A percentile compares a stretch with the other conserved stretches of the same genome.
These are phyloP conservation scores for Auxenochlorella pyrenoidosa DNA, from an alignment of 139 green algal species.

Conservation along the genomic window DNA sequence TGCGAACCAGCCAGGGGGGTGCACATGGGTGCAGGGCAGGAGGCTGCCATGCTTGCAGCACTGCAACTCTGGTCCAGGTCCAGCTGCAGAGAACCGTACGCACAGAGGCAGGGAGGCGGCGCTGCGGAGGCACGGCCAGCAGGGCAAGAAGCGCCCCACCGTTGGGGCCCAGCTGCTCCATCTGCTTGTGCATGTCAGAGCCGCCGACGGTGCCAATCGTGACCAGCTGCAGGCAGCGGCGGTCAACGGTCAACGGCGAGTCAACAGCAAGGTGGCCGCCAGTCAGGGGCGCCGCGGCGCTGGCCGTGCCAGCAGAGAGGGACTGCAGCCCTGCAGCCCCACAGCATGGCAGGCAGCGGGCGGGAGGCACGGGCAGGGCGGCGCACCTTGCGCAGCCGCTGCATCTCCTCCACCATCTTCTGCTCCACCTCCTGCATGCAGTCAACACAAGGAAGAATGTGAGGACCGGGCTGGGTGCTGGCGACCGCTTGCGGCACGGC, in stretches of 20 bases:
- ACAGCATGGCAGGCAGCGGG: neutral
- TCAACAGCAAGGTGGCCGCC: too few species aligned
- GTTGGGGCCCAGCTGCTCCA: conserved; percentile 93
- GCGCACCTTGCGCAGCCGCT: conserved; percentile 87
- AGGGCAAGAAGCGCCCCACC: conserved; percentile 52
- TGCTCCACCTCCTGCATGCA: conserved; percentile 54
- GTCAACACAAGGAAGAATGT: neutral
- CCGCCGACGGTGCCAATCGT: conserved; percentile 97
- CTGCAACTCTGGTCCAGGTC: neutral
- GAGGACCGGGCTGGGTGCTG: neutral
- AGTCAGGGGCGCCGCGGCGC: too few species aligned
- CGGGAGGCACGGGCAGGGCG: too few species aligned
- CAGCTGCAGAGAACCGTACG: too few species aligned
- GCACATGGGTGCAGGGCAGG: too few species aligned
- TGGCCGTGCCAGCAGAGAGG: neutral
- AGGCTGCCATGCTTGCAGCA: neutral
- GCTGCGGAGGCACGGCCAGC: neutral
- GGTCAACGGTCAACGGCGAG: too few species aligned
- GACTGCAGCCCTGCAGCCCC: too few species aligned
- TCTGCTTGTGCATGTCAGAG: conserved; percentile 96
- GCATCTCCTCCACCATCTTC: conserved; percentile 81
- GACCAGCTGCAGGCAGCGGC: conserved; percentile 65
- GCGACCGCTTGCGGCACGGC: too few species aligned
- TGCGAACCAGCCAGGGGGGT: too few species aligned
- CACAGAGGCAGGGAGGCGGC: too few species aligned